phyloP scores from a whole-genome alignment of 306 rosid species.

The Cercis canadensis region DNA sequence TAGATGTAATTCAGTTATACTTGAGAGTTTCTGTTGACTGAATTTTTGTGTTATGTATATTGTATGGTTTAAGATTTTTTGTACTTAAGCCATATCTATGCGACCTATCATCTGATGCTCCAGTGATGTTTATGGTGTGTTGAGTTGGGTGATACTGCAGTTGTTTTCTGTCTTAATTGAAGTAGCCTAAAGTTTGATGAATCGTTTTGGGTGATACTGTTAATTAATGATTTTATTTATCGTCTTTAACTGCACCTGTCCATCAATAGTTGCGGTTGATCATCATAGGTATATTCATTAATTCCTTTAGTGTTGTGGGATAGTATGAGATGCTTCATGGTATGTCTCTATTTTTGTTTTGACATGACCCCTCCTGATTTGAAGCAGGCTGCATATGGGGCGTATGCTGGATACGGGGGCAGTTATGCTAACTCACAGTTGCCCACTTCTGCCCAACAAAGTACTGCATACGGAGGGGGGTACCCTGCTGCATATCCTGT shows the following conservation, averaged over 20 bases:
- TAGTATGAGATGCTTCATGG: neutral
- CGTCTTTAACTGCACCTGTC: neutral
- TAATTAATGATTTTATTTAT: slow-evolving; percentile 3
- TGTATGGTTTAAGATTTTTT: neutral
- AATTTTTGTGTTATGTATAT: neutral
- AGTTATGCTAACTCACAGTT: slow-evolving; percentile 66
- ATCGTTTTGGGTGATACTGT: neutral
- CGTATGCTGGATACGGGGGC: slow-evolving; percentile 78
- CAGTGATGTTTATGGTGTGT: no score
- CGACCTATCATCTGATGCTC: neutral
- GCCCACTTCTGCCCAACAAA: slow-evolving; percentile 69
- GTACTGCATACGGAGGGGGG: slow-evolving; percentile 72
- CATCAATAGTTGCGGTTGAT: neutral
- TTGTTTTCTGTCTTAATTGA: no score
- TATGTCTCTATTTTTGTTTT: neutral
- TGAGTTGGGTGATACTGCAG: no score
- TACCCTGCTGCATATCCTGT: slow-evolving; percentile 89
- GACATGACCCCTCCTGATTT: slow-evolving; percentile 17
- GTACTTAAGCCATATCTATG: neutral
- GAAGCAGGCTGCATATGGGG: slow-evolving; percentile 73
- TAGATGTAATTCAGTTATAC: neutral
- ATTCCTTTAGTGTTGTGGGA: neutral
- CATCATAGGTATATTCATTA: neutral
- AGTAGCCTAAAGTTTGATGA: no score
- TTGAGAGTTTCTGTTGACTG: neutral